Evolutionary conservation across 768 basidiomycete genomes (phyloP).

Genomic region (Crucibulum laeve): DNA sequence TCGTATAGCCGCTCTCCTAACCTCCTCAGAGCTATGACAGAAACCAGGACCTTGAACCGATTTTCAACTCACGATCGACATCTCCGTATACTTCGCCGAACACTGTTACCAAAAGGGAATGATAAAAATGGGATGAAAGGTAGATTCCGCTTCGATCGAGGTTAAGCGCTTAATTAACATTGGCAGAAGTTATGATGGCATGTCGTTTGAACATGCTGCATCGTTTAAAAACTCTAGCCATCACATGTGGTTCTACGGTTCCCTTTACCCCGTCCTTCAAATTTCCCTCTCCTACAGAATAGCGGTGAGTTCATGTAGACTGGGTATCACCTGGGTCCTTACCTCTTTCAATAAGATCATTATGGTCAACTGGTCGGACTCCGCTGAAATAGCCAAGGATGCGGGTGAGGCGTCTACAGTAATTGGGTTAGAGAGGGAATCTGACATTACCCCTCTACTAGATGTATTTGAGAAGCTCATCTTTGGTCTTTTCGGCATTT

Average conservation of each 20-base stretch:
- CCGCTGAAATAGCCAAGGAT: slow-evolving; percentile 38
- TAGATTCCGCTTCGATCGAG: neutral
- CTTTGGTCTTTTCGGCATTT: slow-evolving; percentile 61
- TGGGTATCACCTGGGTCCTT: too few species aligned
- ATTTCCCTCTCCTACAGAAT: too few species aligned
- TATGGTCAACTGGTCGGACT: slow-evolving; percentile 51
- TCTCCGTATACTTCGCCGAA: neutral
- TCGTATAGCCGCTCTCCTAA: too few species aligned
- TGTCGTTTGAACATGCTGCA: neutral
- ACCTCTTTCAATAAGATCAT: slow-evolving; percentile 4
- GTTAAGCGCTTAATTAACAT: neutral
- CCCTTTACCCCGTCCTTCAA: too few species aligned
- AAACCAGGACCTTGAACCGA: too few species aligned
- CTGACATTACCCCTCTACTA: slow-evolving; percentile 16
- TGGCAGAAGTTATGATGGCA: neutral
- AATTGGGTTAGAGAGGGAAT: neutral
- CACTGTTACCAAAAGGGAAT: neutral
- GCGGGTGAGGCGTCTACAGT: slow-evolving; percentile 22
- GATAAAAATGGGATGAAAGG: neutral
- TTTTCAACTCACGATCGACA: too few species aligned
- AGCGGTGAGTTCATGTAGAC: neutral
- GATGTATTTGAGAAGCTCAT: slow-evolving; percentile 57
- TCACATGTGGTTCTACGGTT: too few species aligned
- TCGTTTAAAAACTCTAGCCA: too few species aligned
- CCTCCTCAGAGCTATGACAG: too few species aligned